Conservation (phyloP, 805 yeast species). For the Nakazawaea anatomiae region DNA sequence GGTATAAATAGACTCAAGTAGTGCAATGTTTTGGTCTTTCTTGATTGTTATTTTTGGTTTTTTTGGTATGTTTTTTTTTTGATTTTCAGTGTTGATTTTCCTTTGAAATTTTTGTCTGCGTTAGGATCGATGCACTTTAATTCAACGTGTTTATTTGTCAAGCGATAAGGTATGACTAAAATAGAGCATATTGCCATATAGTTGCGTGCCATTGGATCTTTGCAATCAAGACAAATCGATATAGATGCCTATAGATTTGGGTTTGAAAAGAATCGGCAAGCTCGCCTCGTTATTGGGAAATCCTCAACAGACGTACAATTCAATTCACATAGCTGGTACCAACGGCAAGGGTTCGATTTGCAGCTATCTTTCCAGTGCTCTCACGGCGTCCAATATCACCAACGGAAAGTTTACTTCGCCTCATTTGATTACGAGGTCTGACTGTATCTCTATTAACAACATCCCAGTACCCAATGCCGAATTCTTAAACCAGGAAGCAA, state of each 20-base stretch:
- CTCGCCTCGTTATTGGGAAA: constrained; percentile 51
- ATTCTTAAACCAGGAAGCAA: constrained; percentile 39
- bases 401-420: constrained; percentile 90
- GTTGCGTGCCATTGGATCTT: too few relatives aligned
- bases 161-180: too few relatives aligned
- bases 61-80: background rate
- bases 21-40: background rate
- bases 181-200: too few relatives aligned
- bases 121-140: too few relatives aligned
- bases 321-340: constrained; percentile 93
- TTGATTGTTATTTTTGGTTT: background rate
- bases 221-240: too few relatives aligned
- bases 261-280: constrained; percentile 42
- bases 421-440: constrained; percentile 67
- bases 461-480: constrained; percentile 39
- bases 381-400: constrained; percentile 39
- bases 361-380: constrained; percentile 66
- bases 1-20: background rate
- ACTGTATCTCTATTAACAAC: constrained; percentile 66
- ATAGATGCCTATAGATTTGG: constrained; percentile 50
- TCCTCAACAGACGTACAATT: constrained; percentile 60
- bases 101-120: too few relatives aligned
- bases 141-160: too few relatives aligned
- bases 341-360: constrained; percentile 95
- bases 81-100: too few relatives aligned